Conservation (phyloP, 257 asterid genomes). For the Solanum corneliomulleri region DNA sequence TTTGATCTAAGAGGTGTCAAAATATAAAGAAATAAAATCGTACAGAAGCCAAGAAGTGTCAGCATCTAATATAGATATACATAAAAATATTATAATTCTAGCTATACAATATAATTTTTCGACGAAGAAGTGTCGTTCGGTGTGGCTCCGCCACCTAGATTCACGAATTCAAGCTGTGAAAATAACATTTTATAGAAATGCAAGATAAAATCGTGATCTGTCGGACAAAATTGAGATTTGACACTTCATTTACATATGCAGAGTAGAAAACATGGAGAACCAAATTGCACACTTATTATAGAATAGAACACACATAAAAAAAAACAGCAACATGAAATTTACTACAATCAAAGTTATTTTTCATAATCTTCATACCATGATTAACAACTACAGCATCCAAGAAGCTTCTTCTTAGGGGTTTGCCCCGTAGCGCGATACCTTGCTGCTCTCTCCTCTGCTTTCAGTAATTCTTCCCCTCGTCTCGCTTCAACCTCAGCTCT, state of each 20-base stretch:
- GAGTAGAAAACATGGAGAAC: not conserved
- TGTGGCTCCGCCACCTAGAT: too few relatives aligned
- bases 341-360: not conserved
- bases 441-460: conserved; percentile 59
- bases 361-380: not conserved
- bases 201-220: too few relatives aligned
- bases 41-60: too few relatives aligned
- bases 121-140: too few relatives aligned
- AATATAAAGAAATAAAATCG: too few relatives aligned
- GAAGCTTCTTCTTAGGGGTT: conserved; percentile 29
- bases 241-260: not conserved
- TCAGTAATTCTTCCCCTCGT: conserved; percentile 47
- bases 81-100: too few relatives aligned
- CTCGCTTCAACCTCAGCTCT: conserved; percentile 49
- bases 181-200: too few relatives aligned
- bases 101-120: too few relatives aligned
- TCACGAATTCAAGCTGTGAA: too few relatives aligned
- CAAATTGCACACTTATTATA: not conserved
- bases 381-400: conserved; percentile 45
- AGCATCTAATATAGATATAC: too few relatives aligned
- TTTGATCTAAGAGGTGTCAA: too few relatives aligned
- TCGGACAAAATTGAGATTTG: too few relatives aligned
- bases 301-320: not conserved
- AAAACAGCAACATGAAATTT: not conserved
- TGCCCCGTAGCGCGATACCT: conserved; percentile 48